A percentile compares a stretch with the other conserved stretches of the same genome.
Evolutionary conservation across 495 filamentous ascomycete species (phyloP).

Genomic region (Penicillium flavigenum): DNA sequence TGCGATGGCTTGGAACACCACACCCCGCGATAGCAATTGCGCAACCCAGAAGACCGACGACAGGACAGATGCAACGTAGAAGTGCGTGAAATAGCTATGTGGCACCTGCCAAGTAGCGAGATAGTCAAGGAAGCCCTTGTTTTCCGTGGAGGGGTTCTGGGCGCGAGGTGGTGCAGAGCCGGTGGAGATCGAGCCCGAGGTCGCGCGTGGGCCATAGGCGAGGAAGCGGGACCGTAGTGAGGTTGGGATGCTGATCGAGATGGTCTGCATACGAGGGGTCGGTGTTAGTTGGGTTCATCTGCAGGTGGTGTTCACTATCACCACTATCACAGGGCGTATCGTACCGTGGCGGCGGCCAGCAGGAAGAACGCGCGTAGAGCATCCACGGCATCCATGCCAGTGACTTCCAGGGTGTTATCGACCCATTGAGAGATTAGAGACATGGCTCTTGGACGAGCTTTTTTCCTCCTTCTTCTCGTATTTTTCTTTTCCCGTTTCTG

Average conservation of each 20-base stretch:
- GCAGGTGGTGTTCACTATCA: constrained; percentile 10
- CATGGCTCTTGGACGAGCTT: constrained; percentile 17
- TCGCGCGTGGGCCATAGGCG: constrained; percentile 57
- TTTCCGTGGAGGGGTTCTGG: background rate
- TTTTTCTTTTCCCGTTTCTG: background rate
- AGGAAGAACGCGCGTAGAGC: constrained; percentile 46
- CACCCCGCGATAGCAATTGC: constrained; percentile 63
- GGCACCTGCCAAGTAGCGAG: constrained; percentile 63
- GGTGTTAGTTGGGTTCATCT: constrained; percentile 19
- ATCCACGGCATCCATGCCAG: constrained; percentile 44
- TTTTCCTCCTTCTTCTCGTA: background rate
- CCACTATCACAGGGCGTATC: constrained; percentile 20
- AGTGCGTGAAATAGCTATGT: constrained; percentile 83
- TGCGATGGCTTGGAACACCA: constrained; percentile 41
- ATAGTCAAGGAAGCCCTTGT: constrained; percentile 45
- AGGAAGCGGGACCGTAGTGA: constrained; percentile 55
- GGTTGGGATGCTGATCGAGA: constrained; percentile 52
- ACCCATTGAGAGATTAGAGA: constrained; percentile 22
- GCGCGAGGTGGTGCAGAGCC: background rate
- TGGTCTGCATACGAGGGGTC: constrained; percentile 42
- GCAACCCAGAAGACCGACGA: constrained; percentile 74
- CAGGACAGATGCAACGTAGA: constrained; percentile 71
- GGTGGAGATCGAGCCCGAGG: constrained; percentile 24
- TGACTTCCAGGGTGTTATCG: constrained; percentile 28
- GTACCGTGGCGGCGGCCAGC: constrained; percentile 50